Conservation (phyloP, 192 early-diverging fungal genomes). For the Chytriomyces sp. region DNA sequence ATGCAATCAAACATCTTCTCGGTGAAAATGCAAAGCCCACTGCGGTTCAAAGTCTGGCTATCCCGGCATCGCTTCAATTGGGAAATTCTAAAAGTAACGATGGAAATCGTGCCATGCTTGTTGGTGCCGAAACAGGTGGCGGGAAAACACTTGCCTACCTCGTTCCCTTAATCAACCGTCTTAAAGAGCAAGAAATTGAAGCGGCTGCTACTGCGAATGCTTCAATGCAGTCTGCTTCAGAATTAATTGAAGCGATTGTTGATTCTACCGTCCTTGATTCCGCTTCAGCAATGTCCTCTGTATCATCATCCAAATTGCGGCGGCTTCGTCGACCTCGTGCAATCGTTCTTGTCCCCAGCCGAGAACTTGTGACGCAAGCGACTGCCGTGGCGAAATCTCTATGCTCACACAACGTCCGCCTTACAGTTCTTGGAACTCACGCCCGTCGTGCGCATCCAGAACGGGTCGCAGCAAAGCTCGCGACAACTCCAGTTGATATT, state of each 20-base stretch:
- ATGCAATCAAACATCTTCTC: constrained; percentile 47
- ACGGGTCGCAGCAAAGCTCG: constrained; percentile 40
- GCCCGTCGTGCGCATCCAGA: constrained; percentile 14
- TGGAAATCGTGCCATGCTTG: constrained; percentile 51
- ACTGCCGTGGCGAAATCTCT: constrained; percentile 72
- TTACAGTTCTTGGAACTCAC: constrained; percentile 66
- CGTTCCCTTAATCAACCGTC: constrained; percentile 73
- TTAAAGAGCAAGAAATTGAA: constrained; percentile 70
- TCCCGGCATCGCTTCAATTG: constrained; percentile 68
- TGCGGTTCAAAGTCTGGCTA: constrained; percentile 82
- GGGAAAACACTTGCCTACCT: constrained; percentile 94
- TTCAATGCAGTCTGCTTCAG: neutral
- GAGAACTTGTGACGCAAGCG: constrained; percentile 85
- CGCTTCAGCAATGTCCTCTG: neutral
- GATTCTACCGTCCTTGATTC: neutral
- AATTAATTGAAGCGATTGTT: neutral
- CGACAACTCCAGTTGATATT: constrained; percentile 77
- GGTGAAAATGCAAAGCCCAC: constrained; percentile 64
- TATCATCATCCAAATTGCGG: constrained; percentile 51
- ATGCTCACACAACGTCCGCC: constrained; percentile 67
- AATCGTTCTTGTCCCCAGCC: constrained; percentile 84
- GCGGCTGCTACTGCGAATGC: neutral
- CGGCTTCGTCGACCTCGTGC: constrained; percentile 79
- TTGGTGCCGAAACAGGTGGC: constrained; percentile 88
- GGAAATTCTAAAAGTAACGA: constrained; percentile 2